Conservation (phyloP, 2,329 filamentous ascomycete genomes). For the Stachybotrys echinatus region DNA sequence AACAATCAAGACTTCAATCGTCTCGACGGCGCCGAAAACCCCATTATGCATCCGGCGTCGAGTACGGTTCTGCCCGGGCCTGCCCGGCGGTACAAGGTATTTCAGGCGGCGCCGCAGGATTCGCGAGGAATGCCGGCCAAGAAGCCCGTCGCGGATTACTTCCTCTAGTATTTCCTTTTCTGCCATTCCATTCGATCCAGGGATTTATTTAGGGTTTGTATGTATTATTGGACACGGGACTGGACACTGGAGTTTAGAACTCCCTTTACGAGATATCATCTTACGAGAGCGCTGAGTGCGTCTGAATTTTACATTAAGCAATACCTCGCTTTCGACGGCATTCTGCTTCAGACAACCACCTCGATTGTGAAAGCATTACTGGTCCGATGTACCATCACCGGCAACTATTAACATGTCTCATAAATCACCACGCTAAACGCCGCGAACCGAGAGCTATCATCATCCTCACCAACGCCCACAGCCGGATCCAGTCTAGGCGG, state of each 20-base stretch:
- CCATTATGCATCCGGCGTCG: slow-evolving; percentile 44
- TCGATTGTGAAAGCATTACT: background rate
- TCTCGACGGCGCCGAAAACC: slow-evolving; percentile 43
- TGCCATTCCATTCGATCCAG: too few relatives aligned
- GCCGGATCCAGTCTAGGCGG: too few relatives aligned
- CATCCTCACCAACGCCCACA: too few relatives aligned
- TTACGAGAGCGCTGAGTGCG: background rate
- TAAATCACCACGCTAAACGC: too few relatives aligned
- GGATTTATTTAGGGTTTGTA: slow-evolving; percentile 3
- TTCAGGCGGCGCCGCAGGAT: slow-evolving; percentile 94
- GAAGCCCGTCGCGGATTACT: slow-evolving; percentile 97
- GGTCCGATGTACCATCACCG: too few relatives aligned
- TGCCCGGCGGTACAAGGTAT: slow-evolving; percentile 86
- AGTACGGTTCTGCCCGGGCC: slow-evolving; percentile 56
- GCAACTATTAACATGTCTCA: too few relatives aligned
- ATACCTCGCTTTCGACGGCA: background rate
- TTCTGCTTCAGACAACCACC: background rate
- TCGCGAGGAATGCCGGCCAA: slow-evolving; percentile 97
- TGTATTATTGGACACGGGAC: background rate
- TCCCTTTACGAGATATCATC: background rate
- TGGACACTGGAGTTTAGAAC: background rate
- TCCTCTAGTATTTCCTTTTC: slow-evolving; percentile 50
- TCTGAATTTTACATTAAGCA: background rate
- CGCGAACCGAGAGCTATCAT: too few relatives aligned
- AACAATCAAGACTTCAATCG: slow-evolving; percentile 65